These are phyloP conservation scores for Stephanodiscus minutulus DNA, from an alignment of 108 stramenopile genomes.

Conservation along the genomic window DNA sequence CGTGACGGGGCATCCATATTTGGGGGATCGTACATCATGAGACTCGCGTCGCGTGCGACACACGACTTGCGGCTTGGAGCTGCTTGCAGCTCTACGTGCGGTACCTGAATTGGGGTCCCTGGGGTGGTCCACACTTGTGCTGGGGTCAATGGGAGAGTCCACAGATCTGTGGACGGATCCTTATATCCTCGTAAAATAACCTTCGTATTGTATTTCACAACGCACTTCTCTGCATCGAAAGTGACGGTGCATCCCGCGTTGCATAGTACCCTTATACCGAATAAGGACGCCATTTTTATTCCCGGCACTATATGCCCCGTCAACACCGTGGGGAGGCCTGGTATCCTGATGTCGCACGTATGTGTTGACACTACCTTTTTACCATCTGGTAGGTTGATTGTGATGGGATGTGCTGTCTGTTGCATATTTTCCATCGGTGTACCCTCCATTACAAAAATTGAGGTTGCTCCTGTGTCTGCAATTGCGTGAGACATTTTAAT, in stretches of 20 bases:
- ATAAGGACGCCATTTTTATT: not conserved
- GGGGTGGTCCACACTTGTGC: not conserved
- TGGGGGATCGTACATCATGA: too few species aligned
- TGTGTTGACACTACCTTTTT: not conserved
- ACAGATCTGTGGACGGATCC: not conserved
- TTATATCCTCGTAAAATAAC: not conserved
- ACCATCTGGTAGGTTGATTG: not conserved
- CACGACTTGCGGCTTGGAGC: too few species aligned
- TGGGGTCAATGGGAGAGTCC: not conserved
- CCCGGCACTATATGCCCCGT: not conserved
- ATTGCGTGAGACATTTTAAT: too few species aligned
- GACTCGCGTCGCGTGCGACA: too few species aligned
- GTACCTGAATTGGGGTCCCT: not conserved
- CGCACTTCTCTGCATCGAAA: not conserved
- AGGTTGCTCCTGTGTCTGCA: too few species aligned
- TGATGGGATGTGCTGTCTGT: not conserved
- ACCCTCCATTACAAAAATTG: too few species aligned
- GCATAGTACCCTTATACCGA: not conserved
- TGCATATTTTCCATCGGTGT: too few species aligned
- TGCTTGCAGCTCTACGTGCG: too few species aligned
- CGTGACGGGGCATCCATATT: too few species aligned
- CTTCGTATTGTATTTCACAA: not conserved
- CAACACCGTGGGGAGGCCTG: too few species aligned
- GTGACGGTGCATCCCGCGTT: not conserved
- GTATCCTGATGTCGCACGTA: not conserved